Evolutionary conservation across 2,329 filamentous ascomycete genomes (phyloP).

Genomic region (Epicoccum sorghinum): DNA sequence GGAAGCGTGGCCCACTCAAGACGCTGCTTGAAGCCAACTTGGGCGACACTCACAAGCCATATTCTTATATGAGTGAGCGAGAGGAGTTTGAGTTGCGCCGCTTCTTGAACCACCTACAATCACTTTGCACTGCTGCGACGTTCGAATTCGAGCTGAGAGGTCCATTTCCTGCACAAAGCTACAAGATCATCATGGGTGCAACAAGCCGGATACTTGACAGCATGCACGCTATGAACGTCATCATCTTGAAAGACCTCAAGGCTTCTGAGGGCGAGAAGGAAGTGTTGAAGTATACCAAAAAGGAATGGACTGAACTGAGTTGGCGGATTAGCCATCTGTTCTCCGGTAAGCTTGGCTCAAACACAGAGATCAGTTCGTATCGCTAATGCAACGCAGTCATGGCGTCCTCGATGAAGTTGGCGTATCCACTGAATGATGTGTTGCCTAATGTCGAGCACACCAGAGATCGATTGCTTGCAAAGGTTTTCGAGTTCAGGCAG

Average conservation of each 20-base stretch:
- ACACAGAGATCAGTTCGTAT: background rate
- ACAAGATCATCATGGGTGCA: slow-evolving; percentile 75
- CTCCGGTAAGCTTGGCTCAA: slow-evolving; percentile 54
- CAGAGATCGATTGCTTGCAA: slow-evolving; percentile 81
- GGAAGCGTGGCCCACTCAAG: slow-evolving; percentile 89
- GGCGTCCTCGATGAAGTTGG: slow-evolving; percentile 90
- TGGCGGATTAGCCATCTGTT: slow-evolving; percentile 88
- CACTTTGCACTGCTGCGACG: slow-evolving; percentile 72
- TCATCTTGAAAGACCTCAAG: slow-evolving; percentile 79
- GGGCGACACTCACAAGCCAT: slow-evolving; percentile 13
- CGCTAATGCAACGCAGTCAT: slow-evolving; percentile 63
- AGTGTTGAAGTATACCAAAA: slow-evolving; percentile 77
- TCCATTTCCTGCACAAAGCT: slow-evolving; percentile 79
- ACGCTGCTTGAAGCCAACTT: slow-evolving; percentile 60
- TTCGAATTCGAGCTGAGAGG: slow-evolving; percentile 88
- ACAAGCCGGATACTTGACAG: slow-evolving; percentile 88
- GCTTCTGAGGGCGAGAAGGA: slow-evolving; percentile 81
- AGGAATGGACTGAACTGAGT: slow-evolving; percentile 81
- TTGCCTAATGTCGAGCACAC: slow-evolving; percentile 82
- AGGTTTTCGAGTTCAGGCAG: slow-evolving; percentile 85
- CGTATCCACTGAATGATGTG: slow-evolving; percentile 89
- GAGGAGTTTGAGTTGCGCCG: slow-evolving; percentile 88
- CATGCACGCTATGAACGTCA: slow-evolving; percentile 95
- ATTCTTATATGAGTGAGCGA: slow-evolving; percentile 82
- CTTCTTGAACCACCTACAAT: slow-evolving; percentile 75